Conservation (phyloP, 2,329 filamentous ascomycete genomes). For the Alternaria sp. region DNA sequence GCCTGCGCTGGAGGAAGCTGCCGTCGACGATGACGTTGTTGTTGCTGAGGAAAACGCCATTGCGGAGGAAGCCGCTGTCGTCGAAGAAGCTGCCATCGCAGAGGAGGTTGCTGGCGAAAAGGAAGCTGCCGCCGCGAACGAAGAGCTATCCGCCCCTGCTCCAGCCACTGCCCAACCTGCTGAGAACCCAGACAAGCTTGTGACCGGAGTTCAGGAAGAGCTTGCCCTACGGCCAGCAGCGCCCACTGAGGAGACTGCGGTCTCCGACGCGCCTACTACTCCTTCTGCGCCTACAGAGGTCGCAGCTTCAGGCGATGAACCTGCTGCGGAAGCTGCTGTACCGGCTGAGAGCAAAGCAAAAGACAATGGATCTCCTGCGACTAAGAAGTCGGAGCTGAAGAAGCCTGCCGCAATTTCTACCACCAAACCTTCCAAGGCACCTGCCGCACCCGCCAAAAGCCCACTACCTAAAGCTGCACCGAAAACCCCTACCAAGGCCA, state of each 20-base stretch:
- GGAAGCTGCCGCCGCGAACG: background rate
- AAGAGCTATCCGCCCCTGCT: background rate
- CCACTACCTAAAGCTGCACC: slow-evolving; percentile 41
- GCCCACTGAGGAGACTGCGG: slow-evolving; percentile 44
- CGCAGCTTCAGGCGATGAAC: slow-evolving; percentile 22
- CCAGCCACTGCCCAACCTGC: slow-evolving; percentile 2
- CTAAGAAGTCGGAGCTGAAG: slow-evolving; percentile 32
- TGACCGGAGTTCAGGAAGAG: slow-evolving; percentile 54
- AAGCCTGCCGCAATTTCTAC: slow-evolving; percentile 47
- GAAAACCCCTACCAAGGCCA: slow-evolving; percentile 42
- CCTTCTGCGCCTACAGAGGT: slow-evolving; percentile 47
- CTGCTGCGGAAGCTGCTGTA: slow-evolving; percentile 1
- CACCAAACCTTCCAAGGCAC: slow-evolving; percentile 35
- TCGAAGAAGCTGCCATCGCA: slow-evolving; percentile 1
- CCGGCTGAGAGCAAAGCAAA: slow-evolving; percentile 20
- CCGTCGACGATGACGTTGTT: slow-evolving; percentile 36
- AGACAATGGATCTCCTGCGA: slow-evolving; percentile 21
- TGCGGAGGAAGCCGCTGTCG: slow-evolving; percentile 15
- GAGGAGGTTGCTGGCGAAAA: background rate
- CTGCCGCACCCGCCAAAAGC: slow-evolving; percentile 37
- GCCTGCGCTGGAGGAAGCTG: background rate
- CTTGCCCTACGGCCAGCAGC: slow-evolving; percentile 52
- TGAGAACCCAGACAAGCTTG: slow-evolving; percentile 56
- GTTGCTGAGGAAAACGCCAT: slow-evolving; percentile 25
- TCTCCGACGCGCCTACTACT: slow-evolving; percentile 39